These are phyloP conservation scores for Eucalyptus regnans DNA, from an alignment of 345 rosid genomes.

Conservation along the genomic window DNA sequence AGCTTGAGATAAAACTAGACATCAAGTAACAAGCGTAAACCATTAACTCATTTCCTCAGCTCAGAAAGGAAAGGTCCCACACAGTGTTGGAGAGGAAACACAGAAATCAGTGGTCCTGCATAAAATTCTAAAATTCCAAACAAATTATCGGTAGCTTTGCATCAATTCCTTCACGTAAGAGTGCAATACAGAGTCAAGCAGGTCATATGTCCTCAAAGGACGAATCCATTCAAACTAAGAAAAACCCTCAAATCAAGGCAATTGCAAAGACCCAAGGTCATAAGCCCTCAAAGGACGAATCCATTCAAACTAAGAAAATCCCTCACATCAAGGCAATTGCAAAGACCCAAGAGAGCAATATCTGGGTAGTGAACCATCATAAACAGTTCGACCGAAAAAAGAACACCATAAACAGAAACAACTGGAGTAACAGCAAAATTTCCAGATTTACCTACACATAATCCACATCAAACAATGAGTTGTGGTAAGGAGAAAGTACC, in stretches of 20 bases:
- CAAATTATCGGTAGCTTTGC: not conserved
- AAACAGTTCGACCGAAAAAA: not conserved
- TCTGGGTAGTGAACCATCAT: not conserved
- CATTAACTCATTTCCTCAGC: not conserved
- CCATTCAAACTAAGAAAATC: not conserved
- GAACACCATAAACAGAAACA: not conserved
- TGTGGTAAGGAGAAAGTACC: slow-evolving; percentile 20
- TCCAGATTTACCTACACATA: not conserved
- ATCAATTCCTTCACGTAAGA: not conserved
- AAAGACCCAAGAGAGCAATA: not conserved
- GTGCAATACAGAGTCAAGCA: not conserved
- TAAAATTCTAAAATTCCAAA: not conserved
- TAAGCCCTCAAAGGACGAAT: not conserved
- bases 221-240: not conserved
- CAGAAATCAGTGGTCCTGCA: not conserved
- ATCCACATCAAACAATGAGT: not conserved
- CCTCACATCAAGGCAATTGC: not conserved
- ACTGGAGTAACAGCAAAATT: not conserved
- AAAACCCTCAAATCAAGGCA: not conserved
- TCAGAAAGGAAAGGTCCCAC: not conserved
- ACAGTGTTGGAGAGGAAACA: not conserved
- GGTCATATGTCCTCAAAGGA: not conserved
- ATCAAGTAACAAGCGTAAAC: not conserved
- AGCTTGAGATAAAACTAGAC: not conserved
- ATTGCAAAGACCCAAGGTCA: not conserved